These are phyloP conservation scores for Anisodus acutangulus DNA, from an alignment of 257 asterid genomes.

Conservation along the genomic window DNA sequence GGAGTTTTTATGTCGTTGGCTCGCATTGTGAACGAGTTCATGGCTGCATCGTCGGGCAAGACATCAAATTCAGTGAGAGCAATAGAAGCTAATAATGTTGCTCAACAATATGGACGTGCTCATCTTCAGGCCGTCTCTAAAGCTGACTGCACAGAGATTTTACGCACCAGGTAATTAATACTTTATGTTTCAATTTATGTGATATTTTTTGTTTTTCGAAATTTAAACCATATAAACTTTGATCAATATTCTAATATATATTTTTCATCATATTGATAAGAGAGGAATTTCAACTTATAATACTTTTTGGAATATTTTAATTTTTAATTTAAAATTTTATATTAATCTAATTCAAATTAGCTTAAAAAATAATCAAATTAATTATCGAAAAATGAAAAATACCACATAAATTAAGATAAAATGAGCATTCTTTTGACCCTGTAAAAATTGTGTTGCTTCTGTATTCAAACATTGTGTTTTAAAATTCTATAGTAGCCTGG, in stretches of 20 bases:
- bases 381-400: too few species aligned
- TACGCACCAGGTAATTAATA: not conserved
- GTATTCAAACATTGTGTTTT: not conserved
- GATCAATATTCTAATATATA: too few species aligned
- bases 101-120: not conserved
- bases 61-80: not conserved
- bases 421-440: not conserved
- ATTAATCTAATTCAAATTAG: not conserved
- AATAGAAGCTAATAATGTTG: constrained; percentile 12
- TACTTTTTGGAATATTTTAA: too few species aligned
- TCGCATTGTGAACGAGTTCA: constrained; percentile 1
- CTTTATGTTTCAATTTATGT: too few species aligned
- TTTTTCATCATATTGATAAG: too few species aligned
- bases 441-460: not conserved
- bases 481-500: too few species aligned
- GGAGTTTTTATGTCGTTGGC: not conserved
- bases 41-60: not conserved
- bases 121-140: not conserved
- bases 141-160: not conserved
- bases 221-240: too few species aligned
- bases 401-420: too few species aligned
- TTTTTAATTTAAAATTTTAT: not conserved
- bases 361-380: too few species aligned
- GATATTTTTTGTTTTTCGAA: too few species aligned
- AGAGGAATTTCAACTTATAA: too few species aligned